These are phyloP conservation scores for Laburnicola sp. DNA, from an alignment of 2,329 filamentous ascomycete genomes.

Conservation along the genomic window DNA sequence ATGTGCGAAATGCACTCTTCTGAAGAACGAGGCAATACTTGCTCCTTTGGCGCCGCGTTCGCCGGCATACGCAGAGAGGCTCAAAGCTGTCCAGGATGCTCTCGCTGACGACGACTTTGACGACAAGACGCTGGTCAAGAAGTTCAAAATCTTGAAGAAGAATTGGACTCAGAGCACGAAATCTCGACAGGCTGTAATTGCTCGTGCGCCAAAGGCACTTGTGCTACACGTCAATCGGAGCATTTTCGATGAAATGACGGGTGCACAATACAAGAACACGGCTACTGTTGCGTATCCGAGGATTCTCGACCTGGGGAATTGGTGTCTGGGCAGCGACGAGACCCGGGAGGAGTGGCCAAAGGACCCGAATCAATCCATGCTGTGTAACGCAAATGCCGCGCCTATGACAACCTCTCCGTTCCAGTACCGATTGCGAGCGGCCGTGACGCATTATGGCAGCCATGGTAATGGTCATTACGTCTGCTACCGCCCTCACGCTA, in stretches of 20 bases:
- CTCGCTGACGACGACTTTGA: slow-evolving; percentile 77
- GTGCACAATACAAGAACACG: slow-evolving; percentile 79
- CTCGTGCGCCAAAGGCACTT: slow-evolving; percentile 76
- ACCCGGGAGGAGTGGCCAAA: slow-evolving; percentile 69
- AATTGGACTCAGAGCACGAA: slow-evolving; percentile 78
- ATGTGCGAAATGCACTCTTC: slow-evolving; percentile 85
- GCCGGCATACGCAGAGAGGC: slow-evolving; percentile 55
- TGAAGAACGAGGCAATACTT: slow-evolving; percentile 55
- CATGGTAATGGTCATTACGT: slow-evolving; percentile 97
- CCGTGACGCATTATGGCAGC: slow-evolving; percentile 84
- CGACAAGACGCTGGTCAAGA: slow-evolving; percentile 55
- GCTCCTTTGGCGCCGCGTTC: slow-evolving; percentile 39
- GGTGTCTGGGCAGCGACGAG: slow-evolving; percentile 71
- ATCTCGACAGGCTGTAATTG: slow-evolving; percentile 85
- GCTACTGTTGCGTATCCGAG: slow-evolving; percentile 77
- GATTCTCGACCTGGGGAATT: slow-evolving; percentile 75
- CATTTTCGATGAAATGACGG: slow-evolving; percentile 82
- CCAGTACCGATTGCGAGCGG: slow-evolving; percentile 77
- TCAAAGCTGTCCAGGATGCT: slow-evolving; percentile 69
- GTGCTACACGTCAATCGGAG: slow-evolving; percentile 90
- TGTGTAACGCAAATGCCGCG: slow-evolving; percentile 57
- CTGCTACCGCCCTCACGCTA: slow-evolving; percentile 76
- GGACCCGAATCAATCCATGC: slow-evolving; percentile 72
- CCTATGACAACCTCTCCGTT: slow-evolving; percentile 41
- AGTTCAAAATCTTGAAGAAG: slow-evolving; percentile 56